These are phyloP conservation scores for Jamesozyma spencerorum DNA, from an alignment of 805 yeast genomes.

Conservation along the genomic window DNA sequence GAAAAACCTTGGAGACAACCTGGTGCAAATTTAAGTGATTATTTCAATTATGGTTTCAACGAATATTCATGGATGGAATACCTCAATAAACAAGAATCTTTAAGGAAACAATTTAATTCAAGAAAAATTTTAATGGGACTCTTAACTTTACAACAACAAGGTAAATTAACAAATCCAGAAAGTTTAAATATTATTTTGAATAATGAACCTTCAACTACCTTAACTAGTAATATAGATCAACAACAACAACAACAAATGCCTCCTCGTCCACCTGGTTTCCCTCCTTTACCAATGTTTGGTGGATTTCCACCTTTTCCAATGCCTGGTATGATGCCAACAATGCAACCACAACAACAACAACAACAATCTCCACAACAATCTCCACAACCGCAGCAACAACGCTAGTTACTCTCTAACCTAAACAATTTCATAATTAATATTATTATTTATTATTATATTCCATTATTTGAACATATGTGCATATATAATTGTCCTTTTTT, in stretches of 20 bases:
- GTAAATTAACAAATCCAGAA: conserved; percentile 20
- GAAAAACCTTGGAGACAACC: conserved; percentile 99
- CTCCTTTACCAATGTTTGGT: conserved; percentile 29
- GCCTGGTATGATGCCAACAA: conserved; percentile 32
- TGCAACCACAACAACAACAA: conserved; percentile 23
- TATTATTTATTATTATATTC: too few relatives aligned
- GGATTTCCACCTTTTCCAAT: conserved; percentile 31
- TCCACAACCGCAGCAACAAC: conserved; percentile 1
- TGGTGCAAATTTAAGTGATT: conserved; percentile 90
- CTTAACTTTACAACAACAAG: conserved; percentile 29
- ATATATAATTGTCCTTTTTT: conserved; percentile 2
- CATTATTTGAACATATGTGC: not conserved
- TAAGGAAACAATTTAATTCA: conserved; percentile 73
- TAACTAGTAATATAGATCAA: conserved; percentile 2
- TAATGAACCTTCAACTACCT: not conserved
- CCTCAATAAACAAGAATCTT: conserved; percentile 75
- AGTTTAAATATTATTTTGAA: conserved; percentile 5
- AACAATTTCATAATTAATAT: not conserved
- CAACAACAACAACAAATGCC: conserved; percentile 2
- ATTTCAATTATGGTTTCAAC: conserved; percentile 93
- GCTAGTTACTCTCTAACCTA: not conserved
- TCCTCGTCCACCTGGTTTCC: conserved; percentile 27
- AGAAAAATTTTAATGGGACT: conserved; percentile 61
- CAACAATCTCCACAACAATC: conserved; percentile 3
- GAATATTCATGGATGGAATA: conserved; percentile 94